These are phyloP conservation scores for Ogataea philodendri DNA, from an alignment of 805 yeast species.

Conservation along the genomic window DNA sequence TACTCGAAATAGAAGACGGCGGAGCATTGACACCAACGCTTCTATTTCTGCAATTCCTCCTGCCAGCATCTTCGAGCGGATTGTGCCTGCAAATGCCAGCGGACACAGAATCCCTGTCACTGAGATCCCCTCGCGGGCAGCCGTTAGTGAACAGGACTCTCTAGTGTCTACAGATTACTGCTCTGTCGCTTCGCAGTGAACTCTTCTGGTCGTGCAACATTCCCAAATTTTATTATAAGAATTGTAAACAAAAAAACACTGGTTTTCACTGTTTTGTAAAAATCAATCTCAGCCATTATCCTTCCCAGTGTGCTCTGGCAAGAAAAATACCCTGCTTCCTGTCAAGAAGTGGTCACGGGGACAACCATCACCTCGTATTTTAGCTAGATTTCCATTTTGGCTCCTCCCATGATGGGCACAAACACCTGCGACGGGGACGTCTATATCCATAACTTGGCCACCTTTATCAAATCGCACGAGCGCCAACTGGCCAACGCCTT, in stretches of 20 bases:
- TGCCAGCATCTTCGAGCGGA: conserved; percentile 63
- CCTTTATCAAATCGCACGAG: conserved; percentile 54
- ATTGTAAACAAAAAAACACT: conserved; percentile 18
- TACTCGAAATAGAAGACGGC: conserved; percentile 32
- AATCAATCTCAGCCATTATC: conserved; percentile 3
- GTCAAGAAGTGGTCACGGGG: conserved; percentile 12
- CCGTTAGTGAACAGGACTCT: conserved; percentile 21
- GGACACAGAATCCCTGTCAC: conserved; percentile 12
- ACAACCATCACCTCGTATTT: conserved; percentile 4
- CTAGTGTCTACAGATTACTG: conserved; percentile 19
- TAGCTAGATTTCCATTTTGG: background rate
- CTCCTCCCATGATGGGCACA: conserved; percentile 22
- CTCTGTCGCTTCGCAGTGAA: conserved; percentile 18
- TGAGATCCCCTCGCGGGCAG: conserved; percentile 5
- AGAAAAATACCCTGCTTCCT: conserved; percentile 5
- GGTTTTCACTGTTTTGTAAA: too few relatives aligned
- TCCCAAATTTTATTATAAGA: conserved; percentile 8
- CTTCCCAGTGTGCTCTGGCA: conserved; percentile 2
- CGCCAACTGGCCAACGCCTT: conserved; percentile 59
- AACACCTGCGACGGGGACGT: conserved; percentile 54
- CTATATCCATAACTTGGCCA: conserved; percentile 51
- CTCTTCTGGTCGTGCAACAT: conserved; percentile 12
- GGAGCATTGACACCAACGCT: conserved; percentile 49
- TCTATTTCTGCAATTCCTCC: conserved; percentile 72
- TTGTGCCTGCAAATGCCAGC: conserved; percentile 28